Conservation (phyloP, 1,139 yeast genomes). For the Sugiyamaella xylanicola region DNA sequence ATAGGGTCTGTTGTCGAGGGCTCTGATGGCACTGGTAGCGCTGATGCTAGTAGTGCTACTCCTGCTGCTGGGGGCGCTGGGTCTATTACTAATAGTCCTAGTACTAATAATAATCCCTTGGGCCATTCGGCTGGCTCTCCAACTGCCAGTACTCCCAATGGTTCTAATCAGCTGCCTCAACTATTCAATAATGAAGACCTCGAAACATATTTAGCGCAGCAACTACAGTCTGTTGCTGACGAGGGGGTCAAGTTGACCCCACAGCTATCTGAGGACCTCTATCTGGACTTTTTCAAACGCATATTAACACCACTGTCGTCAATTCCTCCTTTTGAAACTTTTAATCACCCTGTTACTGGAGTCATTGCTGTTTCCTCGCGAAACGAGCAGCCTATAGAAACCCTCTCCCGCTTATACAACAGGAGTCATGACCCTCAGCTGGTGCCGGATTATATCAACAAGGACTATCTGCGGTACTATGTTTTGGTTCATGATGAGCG, state of each 20-base stretch:
- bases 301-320: constrained; percentile 50
- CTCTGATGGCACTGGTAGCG: neutral
- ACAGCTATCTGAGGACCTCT: constrained; percentile 45
- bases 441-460: constrained; percentile 42
- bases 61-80: constrained; percentile 6
- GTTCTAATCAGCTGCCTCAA: constrained; percentile 13
- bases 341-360: constrained; percentile 86
- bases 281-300: constrained; percentile 60
- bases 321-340: constrained; percentile 80
- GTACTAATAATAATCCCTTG: no score
- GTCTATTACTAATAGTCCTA: neutral
- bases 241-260: constrained; percentile 18
- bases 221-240: constrained; percentile 20
- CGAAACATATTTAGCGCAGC: constrained; percentile 26
- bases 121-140: no score
- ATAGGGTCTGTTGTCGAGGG: neutral
- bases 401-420: constrained; percentile 44
- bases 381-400: constrained; percentile 52
- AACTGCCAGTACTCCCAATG: neutral
- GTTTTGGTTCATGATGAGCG: constrained; percentile 45
- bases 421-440: constrained; percentile 37
- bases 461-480: constrained; percentile 44
- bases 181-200: constrained; percentile 30
- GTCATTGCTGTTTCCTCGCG: constrained; percentile 61
- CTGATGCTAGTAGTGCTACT: no score